Conservation (phyloP, 2,329 filamentous ascomycete species). For the Trichophyton mentagrophytes region DNA sequence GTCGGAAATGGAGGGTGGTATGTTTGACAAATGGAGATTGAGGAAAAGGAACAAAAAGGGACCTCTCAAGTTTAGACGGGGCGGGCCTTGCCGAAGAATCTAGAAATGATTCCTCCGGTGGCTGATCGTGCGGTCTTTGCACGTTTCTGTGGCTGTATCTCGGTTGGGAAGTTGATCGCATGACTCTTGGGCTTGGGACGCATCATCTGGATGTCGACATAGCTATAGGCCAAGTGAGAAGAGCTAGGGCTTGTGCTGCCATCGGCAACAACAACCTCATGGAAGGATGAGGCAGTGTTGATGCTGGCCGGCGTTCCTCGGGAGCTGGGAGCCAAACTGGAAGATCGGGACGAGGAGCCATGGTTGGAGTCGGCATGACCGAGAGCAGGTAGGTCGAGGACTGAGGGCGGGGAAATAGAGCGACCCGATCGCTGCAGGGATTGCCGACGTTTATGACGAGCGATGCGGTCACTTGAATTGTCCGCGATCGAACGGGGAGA, state of each 20-base stretch:
- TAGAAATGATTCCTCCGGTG: slow-evolving; percentile 29
- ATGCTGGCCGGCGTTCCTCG: slow-evolving; percentile 33
- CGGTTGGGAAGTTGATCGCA: slow-evolving; percentile 17
- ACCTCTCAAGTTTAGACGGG: slow-evolving; percentile 10
- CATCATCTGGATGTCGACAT: slow-evolving; percentile 22
- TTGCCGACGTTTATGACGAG: slow-evolving; percentile 26
- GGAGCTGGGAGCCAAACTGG: slow-evolving; percentile 30
- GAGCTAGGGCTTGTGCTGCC: slow-evolving; percentile 23
- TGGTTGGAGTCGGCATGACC: slow-evolving; percentile 31
- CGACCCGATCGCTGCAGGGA: slow-evolving; percentile 26
- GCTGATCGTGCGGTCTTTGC: slow-evolving; percentile 23
- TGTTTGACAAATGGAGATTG: background rate
- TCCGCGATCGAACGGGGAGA: slow-evolving; percentile 21
- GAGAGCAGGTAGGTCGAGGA: slow-evolving; percentile 32
- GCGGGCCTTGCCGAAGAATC: slow-evolving; percentile 30
- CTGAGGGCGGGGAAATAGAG: slow-evolving; percentile 33
- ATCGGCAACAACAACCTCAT: slow-evolving; percentile 27
- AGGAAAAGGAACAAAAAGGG: background rate
- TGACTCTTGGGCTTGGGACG: slow-evolving; percentile 22
- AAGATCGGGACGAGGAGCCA: slow-evolving; percentile 29
- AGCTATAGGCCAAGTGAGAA: slow-evolving; percentile 20
- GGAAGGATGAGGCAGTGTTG: slow-evolving; percentile 24
- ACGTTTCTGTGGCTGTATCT: slow-evolving; percentile 30
- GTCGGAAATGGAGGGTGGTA: background rate
- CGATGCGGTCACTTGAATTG: slow-evolving; percentile 21